Percentiles rank a stretch among this genome's conserved stretches.
These are phyloP conservation scores for Sporothrix euskadiensis DNA, from an alignment of 2,329 filamentous ascomycete genomes.

Conservation along the genomic window DNA sequence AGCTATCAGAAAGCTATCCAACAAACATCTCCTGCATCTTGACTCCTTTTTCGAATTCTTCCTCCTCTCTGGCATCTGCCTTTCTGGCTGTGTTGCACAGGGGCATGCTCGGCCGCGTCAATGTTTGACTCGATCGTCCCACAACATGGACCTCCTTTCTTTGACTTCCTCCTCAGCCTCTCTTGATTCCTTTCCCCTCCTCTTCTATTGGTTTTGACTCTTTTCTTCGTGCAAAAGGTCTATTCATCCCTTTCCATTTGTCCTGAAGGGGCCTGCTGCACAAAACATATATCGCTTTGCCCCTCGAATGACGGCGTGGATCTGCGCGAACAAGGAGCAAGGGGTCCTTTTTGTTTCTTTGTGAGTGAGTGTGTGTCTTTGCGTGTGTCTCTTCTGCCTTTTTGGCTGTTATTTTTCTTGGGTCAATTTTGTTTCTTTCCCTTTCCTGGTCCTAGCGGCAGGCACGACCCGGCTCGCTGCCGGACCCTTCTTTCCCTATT, in stretches of 20 bases:
- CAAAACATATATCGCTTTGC: not conserved
- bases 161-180: no score
- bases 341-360: not conserved
- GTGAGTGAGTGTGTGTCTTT: not conserved
- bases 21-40: not conserved
- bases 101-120: not conserved
- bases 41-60: not conserved
- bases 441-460: conserved; percentile 7
- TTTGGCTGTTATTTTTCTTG: not conserved
- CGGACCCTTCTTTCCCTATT: not conserved
- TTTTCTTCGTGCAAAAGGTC: not conserved
- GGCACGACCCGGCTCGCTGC: conserved; percentile 21
- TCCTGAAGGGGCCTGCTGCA: not conserved
- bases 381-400: not conserved
- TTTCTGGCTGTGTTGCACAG: not conserved
- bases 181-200: no score
- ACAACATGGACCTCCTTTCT: not conserved
- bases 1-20: not conserved
- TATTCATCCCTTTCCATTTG: not conserved
- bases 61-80: not conserved
- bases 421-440: not conserved
- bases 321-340: conserved; percentile 1
- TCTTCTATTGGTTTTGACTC: not conserved
- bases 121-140: conserved; percentile 2
- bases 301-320: not conserved